Conservation (phyloP, 768 basidiomycete genomes). For the Pulveroboletus sp. region DNA sequence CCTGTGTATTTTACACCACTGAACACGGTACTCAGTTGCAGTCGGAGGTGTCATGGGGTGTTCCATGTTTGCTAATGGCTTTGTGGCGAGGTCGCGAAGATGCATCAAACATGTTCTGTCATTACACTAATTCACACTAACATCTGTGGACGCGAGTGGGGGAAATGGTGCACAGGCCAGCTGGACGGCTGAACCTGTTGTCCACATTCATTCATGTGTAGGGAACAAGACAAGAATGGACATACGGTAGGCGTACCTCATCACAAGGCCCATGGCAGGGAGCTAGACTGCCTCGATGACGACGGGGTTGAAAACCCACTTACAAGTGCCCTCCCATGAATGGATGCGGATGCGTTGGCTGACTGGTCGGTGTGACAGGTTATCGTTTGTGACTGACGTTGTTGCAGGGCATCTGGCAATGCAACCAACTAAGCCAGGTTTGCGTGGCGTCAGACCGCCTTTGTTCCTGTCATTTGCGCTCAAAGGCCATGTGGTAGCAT, state of each 20-base stretch:
- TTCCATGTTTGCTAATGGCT: too few relatives aligned
- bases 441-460: slow-evolving; percentile 38
- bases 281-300: slow-evolving; percentile 33
- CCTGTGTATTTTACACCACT: too few relatives aligned
- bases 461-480: slow-evolving; percentile 68
- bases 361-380: too few relatives aligned
- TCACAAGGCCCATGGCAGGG: slow-evolving; percentile 29
- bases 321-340: slow-evolving; percentile 22
- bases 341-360: slow-evolving; percentile 24
- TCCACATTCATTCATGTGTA: slow-evolving; percentile 27
- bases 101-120: too few relatives aligned
- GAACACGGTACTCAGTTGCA: too few relatives aligned
- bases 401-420: slow-evolving; percentile 30
- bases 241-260: slow-evolving; percentile 24
- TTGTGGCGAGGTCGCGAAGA: too few relatives aligned
- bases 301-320: slow-evolving; percentile 30
- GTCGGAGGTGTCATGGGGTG: too few relatives aligned
- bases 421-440: slow-evolving; percentile 31
- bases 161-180: too few relatives aligned
- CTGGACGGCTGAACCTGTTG: slow-evolving; percentile 14
- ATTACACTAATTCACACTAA: too few relatives aligned
- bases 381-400: background rate
- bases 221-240: slow-evolving; percentile 13
- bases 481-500: slow-evolving; percentile 85
- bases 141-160: too few relatives aligned